Percentiles rank a stretch among this genome's conserved stretches.
These are phyloP conservation scores for Phytophthora fragariaefolia DNA, from an alignment of 352 stramenopile species.

Conservation along the genomic window DNA sequence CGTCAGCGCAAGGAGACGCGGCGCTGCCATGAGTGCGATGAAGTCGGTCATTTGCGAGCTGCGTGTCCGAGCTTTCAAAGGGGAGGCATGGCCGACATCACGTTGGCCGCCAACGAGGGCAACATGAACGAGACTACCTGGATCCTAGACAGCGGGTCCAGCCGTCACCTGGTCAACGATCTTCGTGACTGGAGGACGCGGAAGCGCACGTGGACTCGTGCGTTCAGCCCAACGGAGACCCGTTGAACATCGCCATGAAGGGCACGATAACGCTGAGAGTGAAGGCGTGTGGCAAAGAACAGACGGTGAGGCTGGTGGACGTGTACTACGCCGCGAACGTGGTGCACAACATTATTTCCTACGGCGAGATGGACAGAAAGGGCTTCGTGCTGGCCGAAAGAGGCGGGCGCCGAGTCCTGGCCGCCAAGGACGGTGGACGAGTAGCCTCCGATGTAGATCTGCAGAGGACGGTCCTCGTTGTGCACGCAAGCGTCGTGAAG, in stretches of 20 bases:
- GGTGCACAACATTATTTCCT: too few species aligned
- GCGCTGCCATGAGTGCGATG: background rate
- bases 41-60: background rate
- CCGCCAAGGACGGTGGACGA: background rate
- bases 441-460: conserved; percentile 1
- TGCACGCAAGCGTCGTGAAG: background rate
- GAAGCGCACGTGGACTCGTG: background rate
- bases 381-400: background rate
- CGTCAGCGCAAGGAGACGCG: too few species aligned
- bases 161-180: background rate
- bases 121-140: background rate
- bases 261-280: too few species aligned
- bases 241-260: too few species aligned
- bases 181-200: background rate
- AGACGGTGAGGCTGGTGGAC: too few species aligned
- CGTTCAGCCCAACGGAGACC: too few species aligned
- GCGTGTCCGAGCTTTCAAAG: too few species aligned
- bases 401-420: background rate
- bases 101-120: background rate
- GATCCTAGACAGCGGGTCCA: too few species aligned
- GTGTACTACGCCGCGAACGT: too few species aligned
- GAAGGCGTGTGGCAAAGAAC: too few species aligned
- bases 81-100: background rate
- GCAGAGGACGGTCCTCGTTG: background rate
- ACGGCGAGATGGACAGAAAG: background rate